Evolutionary conservation across 2,329 filamentous ascomycete genomes (phyloP), one percentile per base, ranked within the genome.

Genomic region (Fusarium austroafricanum): DNA sequence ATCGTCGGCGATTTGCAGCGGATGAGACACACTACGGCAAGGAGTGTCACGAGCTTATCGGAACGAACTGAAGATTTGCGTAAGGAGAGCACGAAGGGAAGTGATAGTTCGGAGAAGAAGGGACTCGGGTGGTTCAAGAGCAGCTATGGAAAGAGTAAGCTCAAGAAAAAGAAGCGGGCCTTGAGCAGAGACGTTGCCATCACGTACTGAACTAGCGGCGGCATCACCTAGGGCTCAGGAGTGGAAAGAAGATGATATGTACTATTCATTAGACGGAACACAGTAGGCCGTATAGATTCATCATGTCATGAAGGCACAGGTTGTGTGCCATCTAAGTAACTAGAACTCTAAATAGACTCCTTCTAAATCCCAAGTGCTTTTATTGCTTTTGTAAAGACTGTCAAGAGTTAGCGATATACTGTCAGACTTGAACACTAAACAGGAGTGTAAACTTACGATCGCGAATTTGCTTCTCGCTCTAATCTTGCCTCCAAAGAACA

Each of bases 401-500:
- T 11, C 7, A 5, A 9, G 2, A 5, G 20, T 70, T 55, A 70
- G 67, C 3, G 42, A 15, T 6, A 39, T n/a, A 10, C 10, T 10
- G 8, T 23, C 2, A 5, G 31, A 10, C 2, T 4, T 5, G 4
- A 26, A 6, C 9, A 26, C 9, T 8, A 26, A 26, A 26, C 0
- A 23, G 17, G 10, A 4, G 5, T 10, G 47, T n/a, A 37, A 23
- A 77, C 82, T 80, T 77, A 86, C 87, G 75, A 84, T 86, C 6
- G 93, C 93, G 79, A 97, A 91, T 71, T 88, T 90, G 75, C 92
- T 96, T 75, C 89, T 86, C 12, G 86, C 85, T 28, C 94, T 84
- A 66, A 97, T 97, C 67, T 75, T 86, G 33, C 90, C 88, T 0
- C 94, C 95, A 70, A 88, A 96, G 31, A 96, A 87, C 0, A 94